Base-by-base conservation (phyloP, 2,329 filamentous ascomycete genomes). In the Coniella lustricola region DNA sequence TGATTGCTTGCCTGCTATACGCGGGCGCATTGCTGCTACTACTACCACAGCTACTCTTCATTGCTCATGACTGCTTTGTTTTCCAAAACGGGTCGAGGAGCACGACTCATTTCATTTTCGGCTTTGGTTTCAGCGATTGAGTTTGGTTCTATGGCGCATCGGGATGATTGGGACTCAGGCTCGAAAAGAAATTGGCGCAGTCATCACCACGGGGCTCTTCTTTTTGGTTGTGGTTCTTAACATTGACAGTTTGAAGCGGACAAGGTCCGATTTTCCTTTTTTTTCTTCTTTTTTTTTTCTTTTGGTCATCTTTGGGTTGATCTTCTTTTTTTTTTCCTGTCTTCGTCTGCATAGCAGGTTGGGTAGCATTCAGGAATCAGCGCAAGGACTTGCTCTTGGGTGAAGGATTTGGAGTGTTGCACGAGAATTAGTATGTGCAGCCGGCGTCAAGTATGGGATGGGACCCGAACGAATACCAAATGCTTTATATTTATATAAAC, bases 341-440 rank as follows among this genome's bases (percentile, higher is more conserved):
- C n/a, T 40, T n/a, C 4, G 21, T 40, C 20, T 45, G 43, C 34
- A 38, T 45, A 21, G 43, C 21, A 34, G 25, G 14, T 38, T 45
- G 16, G 43, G 22, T 38, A 38, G 34, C 43, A 45, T 45, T 45
- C 17, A 38, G 33, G 29, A 31, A 35, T n/a, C n/a, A n/a, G n/a
- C n/a, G n/a, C n/a, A 32, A 21, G 37, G 16, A 38, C 31, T 33
- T 14, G 17, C 9, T n/a, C 13, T 38, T 21, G 9, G 34, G 16
- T n/a, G n/a, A n/a, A 17, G 25, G 4, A 8, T 32, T 20, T 16
- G 17, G 36, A 32, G 40, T n/a, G 7, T 25, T 42, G 17, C 12
- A 32, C 40, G 16, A 29, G 22, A 42, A 32, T 5, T 32, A 17
- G 32, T 25, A 32, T 14, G n/a, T 42, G 3, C 16, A 10, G 13